These are phyloP conservation scores for Basidiobolus meristosporus DNA, from an alignment of 371 early-diverging fungal genomes.

Conservation along the genomic window DNA sequence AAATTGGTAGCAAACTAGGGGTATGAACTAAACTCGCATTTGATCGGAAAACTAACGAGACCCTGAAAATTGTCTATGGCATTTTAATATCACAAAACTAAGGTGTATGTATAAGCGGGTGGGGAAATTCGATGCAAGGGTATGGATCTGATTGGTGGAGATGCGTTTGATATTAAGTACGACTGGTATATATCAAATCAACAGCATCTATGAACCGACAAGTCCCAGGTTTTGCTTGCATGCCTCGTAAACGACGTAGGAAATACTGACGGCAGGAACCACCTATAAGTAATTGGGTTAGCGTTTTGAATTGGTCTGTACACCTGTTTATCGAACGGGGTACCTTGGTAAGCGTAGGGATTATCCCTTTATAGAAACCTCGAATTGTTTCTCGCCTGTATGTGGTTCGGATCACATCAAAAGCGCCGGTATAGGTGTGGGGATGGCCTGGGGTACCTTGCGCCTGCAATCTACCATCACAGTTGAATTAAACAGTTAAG, in stretches of 20 bases:
- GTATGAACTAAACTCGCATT: too few species aligned
- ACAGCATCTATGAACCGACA: too few species aligned
- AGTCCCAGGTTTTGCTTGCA: conserved; percentile 20
- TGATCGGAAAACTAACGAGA: too few species aligned
- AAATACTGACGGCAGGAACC: conserved; percentile 38
- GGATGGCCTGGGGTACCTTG: conserved; percentile 69
- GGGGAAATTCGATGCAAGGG: too few species aligned
- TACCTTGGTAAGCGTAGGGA: conserved; percentile 48
- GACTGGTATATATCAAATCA: too few species aligned
- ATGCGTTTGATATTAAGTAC: too few species aligned
- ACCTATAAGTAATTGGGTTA: conserved; percentile 7
- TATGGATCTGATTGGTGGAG: too few species aligned
- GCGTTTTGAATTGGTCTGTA: conserved; percentile 3
- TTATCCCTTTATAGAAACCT: conserved; percentile 50
- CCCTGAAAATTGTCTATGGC: too few species aligned
- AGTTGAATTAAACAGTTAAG: neutral
- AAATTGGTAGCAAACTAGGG: too few species aligned
- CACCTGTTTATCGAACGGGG: neutral
- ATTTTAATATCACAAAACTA: too few species aligned
- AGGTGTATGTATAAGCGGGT: too few species aligned
- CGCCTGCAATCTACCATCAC: conserved; percentile 43
- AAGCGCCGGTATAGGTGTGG: conserved; percentile 35
- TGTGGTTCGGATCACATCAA: conserved; percentile 48
- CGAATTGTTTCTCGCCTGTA: conserved; percentile 19
- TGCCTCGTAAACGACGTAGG: conserved; percentile 39